These are phyloP conservation scores for Yarrowia osloensis DNA, from an alignment of 805 yeast genomes.

Conservation along the genomic window DNA sequence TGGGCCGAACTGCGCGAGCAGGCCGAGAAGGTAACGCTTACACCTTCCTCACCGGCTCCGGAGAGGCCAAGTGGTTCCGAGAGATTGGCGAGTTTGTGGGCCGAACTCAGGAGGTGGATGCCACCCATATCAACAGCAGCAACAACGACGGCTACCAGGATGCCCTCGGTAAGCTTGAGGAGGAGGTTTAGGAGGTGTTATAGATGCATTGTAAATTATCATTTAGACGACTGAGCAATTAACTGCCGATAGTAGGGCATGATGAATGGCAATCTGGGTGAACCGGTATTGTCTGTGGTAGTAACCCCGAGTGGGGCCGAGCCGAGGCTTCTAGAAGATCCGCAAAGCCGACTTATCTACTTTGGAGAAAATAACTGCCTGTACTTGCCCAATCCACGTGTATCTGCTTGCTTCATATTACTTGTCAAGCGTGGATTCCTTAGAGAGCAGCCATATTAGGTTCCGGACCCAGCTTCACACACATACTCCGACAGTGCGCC, in stretches of 20 bases:
- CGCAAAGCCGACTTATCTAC: neutral
- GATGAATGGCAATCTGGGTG: too few species aligned
- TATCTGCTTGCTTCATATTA: neutral
- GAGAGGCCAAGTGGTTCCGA: slow-evolving; percentile 60
- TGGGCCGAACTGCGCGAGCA: slow-evolving; percentile 98
- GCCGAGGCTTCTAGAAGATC: neutral
- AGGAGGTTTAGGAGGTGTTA: slow-evolving; percentile 38
- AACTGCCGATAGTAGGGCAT: too few species aligned
- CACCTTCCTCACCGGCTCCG: slow-evolving; percentile 71
- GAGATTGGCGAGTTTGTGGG: slow-evolving; percentile 41
- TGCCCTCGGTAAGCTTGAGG: slow-evolving; percentile 50
- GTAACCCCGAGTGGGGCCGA: neutral
- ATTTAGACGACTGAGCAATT: neutral
- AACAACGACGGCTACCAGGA: slow-evolving; percentile 47
- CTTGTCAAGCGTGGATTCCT: neutral
- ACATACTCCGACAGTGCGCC: slow-evolving; percentile 19
- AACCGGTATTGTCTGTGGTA: too few species aligned
- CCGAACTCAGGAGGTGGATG: slow-evolving; percentile 39
- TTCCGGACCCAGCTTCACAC: neutral
- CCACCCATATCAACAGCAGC: slow-evolving; percentile 33
- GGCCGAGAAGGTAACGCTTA: slow-evolving; percentile 73
- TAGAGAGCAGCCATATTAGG: neutral
- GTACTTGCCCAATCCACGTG: neutral
- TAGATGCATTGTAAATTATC: slow-evolving; percentile 1
- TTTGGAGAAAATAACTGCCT: neutral